phyloP scores from a whole-genome alignment of 2,329 filamentous ascomycete species.

The Phaeophleospora eucalypticola region DNA sequence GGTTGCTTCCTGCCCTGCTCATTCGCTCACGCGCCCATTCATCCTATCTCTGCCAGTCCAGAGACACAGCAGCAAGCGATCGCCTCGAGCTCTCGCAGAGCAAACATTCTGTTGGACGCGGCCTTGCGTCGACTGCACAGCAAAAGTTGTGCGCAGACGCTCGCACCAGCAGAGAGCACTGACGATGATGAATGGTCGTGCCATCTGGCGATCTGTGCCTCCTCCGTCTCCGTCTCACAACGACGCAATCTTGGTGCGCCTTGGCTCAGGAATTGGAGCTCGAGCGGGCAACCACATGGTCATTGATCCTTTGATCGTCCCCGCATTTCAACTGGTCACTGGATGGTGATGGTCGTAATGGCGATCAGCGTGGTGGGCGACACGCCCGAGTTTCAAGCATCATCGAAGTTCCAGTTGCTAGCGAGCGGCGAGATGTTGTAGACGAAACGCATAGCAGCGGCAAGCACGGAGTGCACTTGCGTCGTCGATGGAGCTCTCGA shows the following conservation, averaged over 20 bases:
- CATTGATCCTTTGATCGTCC: conserved; percentile 5
- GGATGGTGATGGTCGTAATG: conserved; percentile 9
- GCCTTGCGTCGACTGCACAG: neutral
- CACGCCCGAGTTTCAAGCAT: neutral
- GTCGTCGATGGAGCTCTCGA: no score
- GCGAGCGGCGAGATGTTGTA: neutral
- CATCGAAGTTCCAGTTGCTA: neutral
- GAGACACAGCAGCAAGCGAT: conserved; percentile 7
- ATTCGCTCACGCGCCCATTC: neutral
- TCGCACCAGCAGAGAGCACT: conserved; percentile 3
- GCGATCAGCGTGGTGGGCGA: conserved; percentile 2
- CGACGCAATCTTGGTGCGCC: conserved; percentile 14
- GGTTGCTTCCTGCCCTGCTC: neutral
- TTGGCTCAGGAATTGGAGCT: conserved; percentile 5
- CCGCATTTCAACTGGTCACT: neutral
- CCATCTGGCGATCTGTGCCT: conserved; percentile 15
- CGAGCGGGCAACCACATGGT: conserved; percentile 6
- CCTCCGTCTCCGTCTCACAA: conserved; percentile 11
- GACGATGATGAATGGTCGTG: conserved; percentile 8
- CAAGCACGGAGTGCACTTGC: no score
- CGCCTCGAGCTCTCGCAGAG: conserved; percentile 1
- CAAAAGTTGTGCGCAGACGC: neutral
- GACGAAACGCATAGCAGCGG: neutral
- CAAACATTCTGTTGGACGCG: conserved; percentile 3
- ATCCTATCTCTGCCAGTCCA: conserved; percentile 1